Conservation (phyloP, 495 filamentous ascomycete genomes). For the Aspergillus hancockii region DNA sequence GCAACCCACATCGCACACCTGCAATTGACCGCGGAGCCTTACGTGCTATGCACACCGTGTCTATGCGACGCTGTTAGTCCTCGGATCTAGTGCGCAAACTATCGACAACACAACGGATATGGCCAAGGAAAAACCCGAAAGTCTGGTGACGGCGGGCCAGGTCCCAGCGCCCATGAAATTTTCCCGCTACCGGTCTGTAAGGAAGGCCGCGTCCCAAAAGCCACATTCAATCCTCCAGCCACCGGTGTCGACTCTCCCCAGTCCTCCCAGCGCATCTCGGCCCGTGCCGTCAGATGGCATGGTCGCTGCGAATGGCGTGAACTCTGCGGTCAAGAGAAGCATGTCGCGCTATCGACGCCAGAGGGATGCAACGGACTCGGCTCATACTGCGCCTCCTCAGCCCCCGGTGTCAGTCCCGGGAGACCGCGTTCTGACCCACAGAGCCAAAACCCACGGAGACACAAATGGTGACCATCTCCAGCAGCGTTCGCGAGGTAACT, state of each 20-base stretch:
- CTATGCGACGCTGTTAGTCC: background rate
- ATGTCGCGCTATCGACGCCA: conserved; percentile 61
- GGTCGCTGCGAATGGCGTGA: background rate
- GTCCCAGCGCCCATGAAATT: conserved; percentile 28
- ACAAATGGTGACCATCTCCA: background rate
- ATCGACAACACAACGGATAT: conserved; percentile 2
- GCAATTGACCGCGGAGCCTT: background rate
- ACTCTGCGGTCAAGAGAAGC: conserved; percentile 49
- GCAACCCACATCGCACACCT: background rate
- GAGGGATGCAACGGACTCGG: conserved; percentile 27
- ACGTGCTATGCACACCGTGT: background rate
- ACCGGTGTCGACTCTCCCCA: conserved; percentile 1
- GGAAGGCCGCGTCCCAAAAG: conserved; percentile 27
- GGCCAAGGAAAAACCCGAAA: conserved; percentile 26
- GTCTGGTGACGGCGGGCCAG: conserved; percentile 14
- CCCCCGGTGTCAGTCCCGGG: conserved; percentile 26
- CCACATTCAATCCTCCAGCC: conserved; percentile 4
- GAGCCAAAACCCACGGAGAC: background rate
- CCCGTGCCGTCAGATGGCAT: conserved; percentile 5
- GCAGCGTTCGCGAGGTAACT: background rate
- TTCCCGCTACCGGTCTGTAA: conserved; percentile 40
- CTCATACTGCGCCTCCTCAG: conserved; percentile 27
- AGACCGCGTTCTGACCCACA: conserved; percentile 16
- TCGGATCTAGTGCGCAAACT: background rate
- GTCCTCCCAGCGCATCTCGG: conserved; percentile 14